A percentile compares a stretch with the other conserved stretches of the same genome.
phyloP scores from a whole-genome alignment of 1,139 yeast species.

The Nadsonia starkeyi-henricii region DNA sequence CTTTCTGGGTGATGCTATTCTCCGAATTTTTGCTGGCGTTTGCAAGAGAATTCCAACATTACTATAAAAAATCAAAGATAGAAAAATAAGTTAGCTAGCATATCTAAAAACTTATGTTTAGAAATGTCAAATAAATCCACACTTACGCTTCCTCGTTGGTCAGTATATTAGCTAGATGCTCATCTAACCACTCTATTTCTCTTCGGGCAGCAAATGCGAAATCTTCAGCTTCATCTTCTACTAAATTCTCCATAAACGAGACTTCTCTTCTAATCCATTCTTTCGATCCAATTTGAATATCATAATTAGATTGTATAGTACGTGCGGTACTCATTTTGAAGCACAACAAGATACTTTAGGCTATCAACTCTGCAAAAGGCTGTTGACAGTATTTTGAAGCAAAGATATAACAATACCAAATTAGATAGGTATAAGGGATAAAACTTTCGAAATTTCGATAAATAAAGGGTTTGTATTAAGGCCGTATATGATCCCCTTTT shows the following conservation, averaged over 20 bases:
- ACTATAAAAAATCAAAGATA: conserved; percentile 3
- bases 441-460: no score
- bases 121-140: neutral
- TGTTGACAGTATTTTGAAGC: no score
- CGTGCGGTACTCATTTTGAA: no score
- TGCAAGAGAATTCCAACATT: conserved; percentile 19
- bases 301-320: conserved; percentile 27
- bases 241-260: conserved; percentile 19
- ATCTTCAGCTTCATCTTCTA: conserved; percentile 25
- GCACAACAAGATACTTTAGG: no score
- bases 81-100: neutral
- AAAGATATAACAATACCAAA: no score
- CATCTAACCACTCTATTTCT: conserved; percentile 29
- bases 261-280: conserved; percentile 34
- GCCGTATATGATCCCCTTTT: no score
- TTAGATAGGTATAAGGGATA: no score
- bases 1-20: conserved; percentile 22
- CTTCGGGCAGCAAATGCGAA: conserved; percentile 26
- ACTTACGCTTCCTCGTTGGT: conserved; percentile 17
- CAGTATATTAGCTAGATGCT: conserved; percentile 20
- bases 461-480: no score
- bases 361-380: no score
- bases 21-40: conserved; percentile 23
- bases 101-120: neutral
- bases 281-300: conserved; percentile 34